Evolutionary conservation across 768 basidiomycete genomes (phyloP), one percentile per base, ranked within the genome.

Genomic region (Suillus cothurnatus): DNA sequence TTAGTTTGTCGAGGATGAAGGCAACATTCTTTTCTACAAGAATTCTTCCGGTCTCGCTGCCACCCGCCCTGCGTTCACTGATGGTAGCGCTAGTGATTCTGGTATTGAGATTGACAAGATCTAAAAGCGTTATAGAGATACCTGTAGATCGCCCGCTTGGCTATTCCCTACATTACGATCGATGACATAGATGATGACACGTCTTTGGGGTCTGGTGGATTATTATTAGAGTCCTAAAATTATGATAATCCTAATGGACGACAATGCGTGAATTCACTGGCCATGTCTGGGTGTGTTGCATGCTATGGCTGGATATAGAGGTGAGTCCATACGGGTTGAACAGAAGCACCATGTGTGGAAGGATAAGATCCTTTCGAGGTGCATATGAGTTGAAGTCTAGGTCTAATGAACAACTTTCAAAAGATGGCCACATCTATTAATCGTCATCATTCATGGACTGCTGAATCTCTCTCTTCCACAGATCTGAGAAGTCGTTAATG

Each of bases 1-100:
- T 1, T 63, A 88, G 87, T 99, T 95, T 75, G 92, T 99, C 56
- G 97, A 98, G 78, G 95, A 99, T 74, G 90, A 93, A 70, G 95
- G 94, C 47, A 88, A 93, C 70, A 87, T 97, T 67, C 75, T 95
- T 65, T 95, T 96, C 82, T 97, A 89, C 86, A 94, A 94, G 85
- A 92, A 98, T 71, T 87, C 91, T 5, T 70, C 80, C 47, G 97
- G 97, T 65, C 77, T 95, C 49, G 93, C 94, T 56, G 79, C 88
- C 67, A 81, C 84, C 71, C 85, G 87, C 67, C 88, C 91, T 9
- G 84, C 88, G 52, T 87, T 90, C 70, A 71, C 77, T n/a, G 89
- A 92, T 65, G 79, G 77, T 61, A 82, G 75, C 41, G 81, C 81
- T 31, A 86, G 82, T 65, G 90, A 91, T 78, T 91, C 89, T 28